phyloP scores from a whole-genome alignment of 352 stramenopile genomes.

The Phytopythium vexans region DNA sequence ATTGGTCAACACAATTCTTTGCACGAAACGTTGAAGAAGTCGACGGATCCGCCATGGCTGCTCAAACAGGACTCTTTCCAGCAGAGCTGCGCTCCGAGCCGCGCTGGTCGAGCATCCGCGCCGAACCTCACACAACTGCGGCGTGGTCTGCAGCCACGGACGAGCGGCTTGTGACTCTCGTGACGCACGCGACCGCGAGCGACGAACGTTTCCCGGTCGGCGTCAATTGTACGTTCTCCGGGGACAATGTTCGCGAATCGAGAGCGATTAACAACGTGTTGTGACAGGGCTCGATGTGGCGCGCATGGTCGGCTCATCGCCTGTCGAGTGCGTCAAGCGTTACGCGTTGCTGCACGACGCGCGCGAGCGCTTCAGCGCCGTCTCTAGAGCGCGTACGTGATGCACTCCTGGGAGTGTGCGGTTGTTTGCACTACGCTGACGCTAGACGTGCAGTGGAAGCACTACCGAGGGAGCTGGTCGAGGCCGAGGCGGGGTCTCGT shows the following conservation, averaged over 20 bases:
- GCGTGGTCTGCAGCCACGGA: slow-evolving; percentile 46
- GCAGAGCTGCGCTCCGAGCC: slow-evolving; percentile 59
- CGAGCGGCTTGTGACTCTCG: slow-evolving; percentile 56
- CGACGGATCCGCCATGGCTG: too few relatives aligned
- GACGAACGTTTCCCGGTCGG: slow-evolving; percentile 78
- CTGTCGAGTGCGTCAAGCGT: slow-evolving; percentile 79
- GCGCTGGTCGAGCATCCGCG: slow-evolving; percentile 65
- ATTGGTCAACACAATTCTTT: too few relatives aligned
- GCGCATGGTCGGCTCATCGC: slow-evolving; percentile 44
- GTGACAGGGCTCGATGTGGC: slow-evolving; percentile 68
- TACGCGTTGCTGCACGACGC: slow-evolving; percentile 66
- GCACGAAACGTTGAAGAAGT: too few relatives aligned
- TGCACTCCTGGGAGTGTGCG: neutral
- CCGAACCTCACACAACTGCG: slow-evolving; percentile 18
- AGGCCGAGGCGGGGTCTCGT: slow-evolving; percentile 8
- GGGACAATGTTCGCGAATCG: neutral
- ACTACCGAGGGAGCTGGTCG: slow-evolving; percentile 13
- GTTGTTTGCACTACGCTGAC: neutral
- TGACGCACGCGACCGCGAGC: slow-evolving; percentile 65
- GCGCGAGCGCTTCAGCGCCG: slow-evolving; percentile 27
- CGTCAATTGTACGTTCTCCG: slow-evolving; percentile 65
- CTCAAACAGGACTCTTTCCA: slow-evolving; percentile 8
- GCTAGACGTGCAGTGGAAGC: slow-evolving; percentile 1
- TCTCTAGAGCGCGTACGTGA: slow-evolving; percentile 5
- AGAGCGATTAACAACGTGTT: neutral